Conservation (phyloP, 306 rosid species). For the Myrica gale region DNA sequence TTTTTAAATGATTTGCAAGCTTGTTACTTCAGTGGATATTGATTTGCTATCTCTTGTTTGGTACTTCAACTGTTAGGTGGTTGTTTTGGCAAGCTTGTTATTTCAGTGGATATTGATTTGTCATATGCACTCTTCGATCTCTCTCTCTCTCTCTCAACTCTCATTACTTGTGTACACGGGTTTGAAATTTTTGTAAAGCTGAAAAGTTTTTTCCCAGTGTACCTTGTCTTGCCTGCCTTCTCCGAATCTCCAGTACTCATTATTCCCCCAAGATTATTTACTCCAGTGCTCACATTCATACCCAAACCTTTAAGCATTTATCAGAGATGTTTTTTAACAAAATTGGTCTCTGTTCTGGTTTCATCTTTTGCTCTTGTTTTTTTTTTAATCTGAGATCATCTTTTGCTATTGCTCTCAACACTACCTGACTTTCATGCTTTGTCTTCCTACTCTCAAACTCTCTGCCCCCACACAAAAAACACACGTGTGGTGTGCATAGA, state of each 20-base stretch:
- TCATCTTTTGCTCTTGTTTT: neutral
- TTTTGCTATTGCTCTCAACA: neutral
- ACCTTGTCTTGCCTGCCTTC: neutral
- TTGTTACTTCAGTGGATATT: slow-evolving; percentile 6
- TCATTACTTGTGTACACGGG: slow-evolving; percentile 6
- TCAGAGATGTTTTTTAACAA: slow-evolving; percentile 11
- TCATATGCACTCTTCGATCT: neutral
- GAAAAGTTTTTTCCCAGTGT: neutral
- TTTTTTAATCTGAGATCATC: neutral
- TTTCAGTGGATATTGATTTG: too few species aligned
- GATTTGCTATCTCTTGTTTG: slow-evolving; percentile 28
- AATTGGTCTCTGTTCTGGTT: neutral
- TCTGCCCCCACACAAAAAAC: slow-evolving; percentile 11
- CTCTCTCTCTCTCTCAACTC: neutral
- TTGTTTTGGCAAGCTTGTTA: neutral
- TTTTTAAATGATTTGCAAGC: neutral
- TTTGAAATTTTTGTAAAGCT: slow-evolving; percentile 8
- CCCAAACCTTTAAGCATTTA: neutral
- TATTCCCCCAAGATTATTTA: neutral
- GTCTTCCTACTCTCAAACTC: neutral
- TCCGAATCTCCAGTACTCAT: neutral
- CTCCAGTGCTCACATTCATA: neutral
- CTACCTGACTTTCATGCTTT: neutral
- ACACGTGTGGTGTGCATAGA: slow-evolving; percentile 33
- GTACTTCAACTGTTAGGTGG: neutral